Percentiles rank a stretch among this genome's conserved stretches.
Conservation (phyloP, 1,284 basidiomycete species). For the Austropuccinia psidii region DNA sequence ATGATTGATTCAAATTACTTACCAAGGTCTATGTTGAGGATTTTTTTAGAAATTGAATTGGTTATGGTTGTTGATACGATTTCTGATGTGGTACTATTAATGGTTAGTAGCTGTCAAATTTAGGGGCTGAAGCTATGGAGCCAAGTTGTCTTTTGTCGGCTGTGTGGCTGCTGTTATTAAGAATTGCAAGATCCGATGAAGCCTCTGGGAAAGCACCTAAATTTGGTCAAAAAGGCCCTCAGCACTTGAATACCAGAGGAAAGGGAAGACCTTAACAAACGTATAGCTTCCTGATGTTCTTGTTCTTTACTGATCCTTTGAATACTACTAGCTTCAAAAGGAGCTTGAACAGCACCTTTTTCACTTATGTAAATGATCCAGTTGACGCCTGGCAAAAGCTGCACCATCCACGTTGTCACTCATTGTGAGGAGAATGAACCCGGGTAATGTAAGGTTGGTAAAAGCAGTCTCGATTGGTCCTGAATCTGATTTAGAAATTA, state of each 20-base stretch:
- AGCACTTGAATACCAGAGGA: neutral
- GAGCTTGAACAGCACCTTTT: conserved; percentile 57
- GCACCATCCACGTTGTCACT: conserved; percentile 10
- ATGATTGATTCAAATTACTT: too few species aligned
- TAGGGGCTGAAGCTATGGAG: conserved; percentile 53
- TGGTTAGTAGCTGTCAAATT: too few species aligned
- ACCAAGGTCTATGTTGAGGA: too few species aligned
- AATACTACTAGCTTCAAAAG: conserved; percentile 71
- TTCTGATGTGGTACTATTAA: too few species aligned
- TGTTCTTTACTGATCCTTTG: conserved; percentile 86
- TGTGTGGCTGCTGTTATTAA: conserved; percentile 44
- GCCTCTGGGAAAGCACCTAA: conserved; percentile 33
- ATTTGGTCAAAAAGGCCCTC: neutral
- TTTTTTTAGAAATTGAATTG: too few species aligned
- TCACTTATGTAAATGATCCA: conserved; percentile 83
- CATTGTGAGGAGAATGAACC: conserved; percentile 27
- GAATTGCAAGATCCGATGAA: conserved; percentile 31
- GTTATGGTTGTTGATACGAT: too few species aligned
- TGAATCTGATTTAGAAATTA: neutral
- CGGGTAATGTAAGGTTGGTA: conserved; percentile 12
- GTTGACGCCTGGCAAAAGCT: conserved; percentile 50
- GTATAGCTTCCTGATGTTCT: conserved; percentile 72
- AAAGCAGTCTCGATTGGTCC: neutral
- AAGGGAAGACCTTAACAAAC: conserved; percentile 53
- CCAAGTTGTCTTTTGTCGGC: conserved; percentile 56